Evolutionary conservation across 208 protist genomes (phyloP), one percentile per base, ranked within the genome.

Genomic region (Vickermania spadyakhi): DNA sequence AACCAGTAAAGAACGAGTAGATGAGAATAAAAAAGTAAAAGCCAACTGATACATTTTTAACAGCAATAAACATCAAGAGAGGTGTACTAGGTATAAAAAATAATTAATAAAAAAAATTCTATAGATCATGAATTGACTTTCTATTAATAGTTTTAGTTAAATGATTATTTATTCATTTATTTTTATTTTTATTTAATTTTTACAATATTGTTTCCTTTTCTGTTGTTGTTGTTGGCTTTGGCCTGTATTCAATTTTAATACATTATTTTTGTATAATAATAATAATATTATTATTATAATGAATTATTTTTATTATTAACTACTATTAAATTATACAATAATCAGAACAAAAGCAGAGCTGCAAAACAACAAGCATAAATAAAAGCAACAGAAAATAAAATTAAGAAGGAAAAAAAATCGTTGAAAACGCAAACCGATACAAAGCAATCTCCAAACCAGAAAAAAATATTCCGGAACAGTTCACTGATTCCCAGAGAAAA

Each of bases 211-310:
- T 45, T 45, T 45, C 18, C 18, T 45, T 45, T 45, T 7, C 18
- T 45, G 36, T 45, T 45, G 36, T 45, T 45, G 36, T 45, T 45
- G 36, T 45, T 45, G 18, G 7, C 18, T 45, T 7, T 45, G 7
- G 7, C 11, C 18, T 45, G 36, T 45, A n/a, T 45, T 45, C 36
- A 7, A n/a, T 18, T 18, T 45, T 45, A 45, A 18, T n/a, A 45
- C 7, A 18, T 7, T 18, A 7, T n/a, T 7, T 45, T 45, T 45
- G 18, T n/a, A 7, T 18, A 45, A 7, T 45, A 18, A 45, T 45
- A 7, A 45, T 45, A 45, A 45, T 45, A 45, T 45, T 45, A 45
- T 45, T n/a, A n/a, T n/a, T 45, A 45, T 45, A 7, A 45, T n/a
- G 18, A 45, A 45, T n/a, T n/a, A 18, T 7, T 45, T 45, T 45